These are phyloP conservation scores for Aspergillus fumigatus DNA, from an alignment of 2,329 filamentous ascomycete species.

Conservation along the genomic window DNA sequence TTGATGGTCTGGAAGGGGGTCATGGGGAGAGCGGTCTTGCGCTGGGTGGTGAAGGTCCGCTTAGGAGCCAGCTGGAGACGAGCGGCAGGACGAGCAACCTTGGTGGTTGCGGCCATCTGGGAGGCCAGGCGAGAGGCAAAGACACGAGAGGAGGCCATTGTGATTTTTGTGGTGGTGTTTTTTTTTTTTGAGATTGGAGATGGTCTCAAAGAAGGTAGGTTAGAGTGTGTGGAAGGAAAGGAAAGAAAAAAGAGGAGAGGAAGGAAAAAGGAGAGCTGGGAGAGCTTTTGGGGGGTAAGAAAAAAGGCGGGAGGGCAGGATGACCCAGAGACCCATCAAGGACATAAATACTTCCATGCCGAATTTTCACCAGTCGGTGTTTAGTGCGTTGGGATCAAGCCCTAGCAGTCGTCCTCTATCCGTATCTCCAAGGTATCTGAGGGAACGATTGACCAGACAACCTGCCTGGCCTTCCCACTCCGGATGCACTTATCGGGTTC, in stretches of 20 bases:
- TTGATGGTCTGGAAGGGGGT: conserved; percentile 68
- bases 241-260: conserved; percentile 15
- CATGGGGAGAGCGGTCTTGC: conserved; percentile 28
- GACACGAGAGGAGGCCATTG: conserved; percentile 76
- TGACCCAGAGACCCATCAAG: conserved; percentile 21
- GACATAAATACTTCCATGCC: conserved; percentile 36
- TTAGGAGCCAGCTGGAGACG: conserved; percentile 64
- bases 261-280: conserved; percentile 8
- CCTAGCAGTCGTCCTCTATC: background rate
- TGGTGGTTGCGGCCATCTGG: conserved; percentile 66
- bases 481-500: conserved; percentile 12
- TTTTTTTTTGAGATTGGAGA: conserved; percentile 36
- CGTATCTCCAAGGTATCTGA: background rate
- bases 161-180: conserved; percentile 47
- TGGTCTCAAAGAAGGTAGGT: conserved; percentile 33
- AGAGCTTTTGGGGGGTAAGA: conserved; percentile 13
- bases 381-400: conserved; percentile 22
- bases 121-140: conserved; percentile 69
- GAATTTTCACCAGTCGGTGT: conserved; percentile 34
- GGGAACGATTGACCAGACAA: background rate
- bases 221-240: conserved; percentile 7
- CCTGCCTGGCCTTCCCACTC: too few relatives aligned
- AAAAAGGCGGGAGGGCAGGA: conserved; percentile 24
- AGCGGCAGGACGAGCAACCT: conserved; percentile 72
- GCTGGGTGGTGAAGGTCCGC: conserved; percentile 58